A percentile compares a stretch with the other conserved stretches of the same genome.
phyloP scores from a whole-genome alignment of 1,284 basidiomycete genomes.

The Cutaneotrichosporon mucoides region DNA sequence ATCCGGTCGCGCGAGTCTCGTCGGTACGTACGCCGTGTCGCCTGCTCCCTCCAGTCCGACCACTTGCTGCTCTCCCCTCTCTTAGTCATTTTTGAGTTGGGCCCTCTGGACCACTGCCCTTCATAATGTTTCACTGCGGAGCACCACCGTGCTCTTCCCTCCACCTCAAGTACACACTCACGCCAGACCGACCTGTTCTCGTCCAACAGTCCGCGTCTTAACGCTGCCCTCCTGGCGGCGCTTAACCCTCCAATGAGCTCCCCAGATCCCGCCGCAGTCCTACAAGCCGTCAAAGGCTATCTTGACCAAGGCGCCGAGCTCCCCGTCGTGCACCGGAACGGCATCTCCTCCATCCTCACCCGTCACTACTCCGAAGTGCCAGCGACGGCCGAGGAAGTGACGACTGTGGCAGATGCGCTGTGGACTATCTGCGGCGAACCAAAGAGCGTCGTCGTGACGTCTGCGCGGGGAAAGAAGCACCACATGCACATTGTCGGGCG shows the following conservation, averaged over 20 bases:
- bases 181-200: constrained; percentile 7
- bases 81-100: no score
- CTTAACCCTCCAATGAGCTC: constrained; percentile 2
- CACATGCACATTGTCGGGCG: not conserved
- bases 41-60: no score
- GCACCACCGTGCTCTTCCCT: no score
- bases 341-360: constrained; percentile 7
- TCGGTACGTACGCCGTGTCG: not conserved
- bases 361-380: constrained; percentile 4
- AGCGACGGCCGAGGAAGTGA: constrained; percentile 3
- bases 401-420: constrained; percentile 1
- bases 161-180: not conserved
- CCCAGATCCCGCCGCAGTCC: not conserved
- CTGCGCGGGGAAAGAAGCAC: not conserved
- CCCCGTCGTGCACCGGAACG: not conserved
- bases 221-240: constrained; percentile 10
- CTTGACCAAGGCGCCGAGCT: not conserved
- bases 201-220: constrained; percentile 7
- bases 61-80: no score
- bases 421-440: constrained; percentile 10
- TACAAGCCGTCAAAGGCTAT: constrained; percentile 3
- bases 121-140: no score
- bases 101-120: no score
- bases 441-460: not conserved
- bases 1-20: not conserved